A percentile compares a stretch with the other conserved stretches of the same genome.
Evolutionary conservation across 495 filamentous ascomycete species (phyloP).

Genomic region (Pseudomonodictys pantanalensis): DNA sequence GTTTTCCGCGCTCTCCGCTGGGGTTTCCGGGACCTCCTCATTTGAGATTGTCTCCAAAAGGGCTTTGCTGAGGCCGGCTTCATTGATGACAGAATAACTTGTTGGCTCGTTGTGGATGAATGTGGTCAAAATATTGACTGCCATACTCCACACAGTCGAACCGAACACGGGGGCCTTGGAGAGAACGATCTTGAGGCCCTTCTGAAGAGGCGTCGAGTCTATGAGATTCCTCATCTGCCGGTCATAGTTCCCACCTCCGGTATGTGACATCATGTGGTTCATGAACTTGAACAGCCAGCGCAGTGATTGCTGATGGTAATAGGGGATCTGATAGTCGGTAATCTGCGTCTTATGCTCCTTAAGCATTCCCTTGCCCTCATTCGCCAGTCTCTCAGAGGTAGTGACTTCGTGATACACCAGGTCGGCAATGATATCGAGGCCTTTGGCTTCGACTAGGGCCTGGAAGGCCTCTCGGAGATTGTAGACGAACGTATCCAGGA

Average conservation of each 20-base stretch:
- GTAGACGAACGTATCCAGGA: constrained; percentile 84
- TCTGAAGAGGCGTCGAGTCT: constrained; percentile 81
- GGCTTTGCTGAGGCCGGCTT: constrained; percentile 83
- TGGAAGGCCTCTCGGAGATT: constrained; percentile 76
- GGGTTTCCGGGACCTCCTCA: constrained; percentile 45
- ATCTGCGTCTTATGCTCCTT: constrained; percentile 72
- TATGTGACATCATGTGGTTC: constrained; percentile 88
- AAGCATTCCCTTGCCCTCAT: constrained; percentile 68
- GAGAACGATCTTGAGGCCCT: constrained; percentile 76
- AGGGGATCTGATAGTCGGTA: constrained; percentile 90
- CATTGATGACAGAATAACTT: constrained; percentile 90
- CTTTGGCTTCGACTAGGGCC: constrained; percentile 70
- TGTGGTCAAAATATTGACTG: constrained; percentile 83
- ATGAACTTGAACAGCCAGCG: constrained; percentile 95
- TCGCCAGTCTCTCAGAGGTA: constrained; percentile 61
- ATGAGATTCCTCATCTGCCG: constrained; percentile 88
- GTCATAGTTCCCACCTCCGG: constrained; percentile 73
- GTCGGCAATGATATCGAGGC: constrained; percentile 81
- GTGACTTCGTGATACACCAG: constrained; percentile 78
- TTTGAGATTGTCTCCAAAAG: constrained; percentile 79
- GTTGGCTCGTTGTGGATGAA: constrained; percentile 99
- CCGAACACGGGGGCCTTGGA: constrained; percentile 75
- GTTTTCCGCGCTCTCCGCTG: constrained; percentile 33
- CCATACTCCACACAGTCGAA: constrained; percentile 88
- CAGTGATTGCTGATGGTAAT: constrained; percentile 84